These are phyloP conservation scores for Rhodamnia argentea DNA, from an alignment of 345 rosid genomes.

Conservation along the genomic window DNA sequence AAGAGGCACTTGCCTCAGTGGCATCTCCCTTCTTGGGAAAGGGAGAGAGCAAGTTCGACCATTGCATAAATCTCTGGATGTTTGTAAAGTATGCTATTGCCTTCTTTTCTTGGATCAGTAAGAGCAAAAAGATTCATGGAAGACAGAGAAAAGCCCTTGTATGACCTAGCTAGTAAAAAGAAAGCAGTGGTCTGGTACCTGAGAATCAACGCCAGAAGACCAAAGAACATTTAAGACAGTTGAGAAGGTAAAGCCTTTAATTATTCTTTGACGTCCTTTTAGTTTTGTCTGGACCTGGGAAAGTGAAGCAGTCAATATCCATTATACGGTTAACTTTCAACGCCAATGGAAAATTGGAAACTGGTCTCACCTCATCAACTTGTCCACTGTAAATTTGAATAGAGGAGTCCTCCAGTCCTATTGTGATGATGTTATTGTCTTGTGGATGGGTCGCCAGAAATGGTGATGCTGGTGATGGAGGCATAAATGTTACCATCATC, in stretches of 20 bases:
- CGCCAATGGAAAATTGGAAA: not conserved
- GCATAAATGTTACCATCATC: conserved; percentile 66
- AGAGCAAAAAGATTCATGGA: not conserved
- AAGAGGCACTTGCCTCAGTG: not conserved
- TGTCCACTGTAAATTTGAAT: conserved; percentile 56
- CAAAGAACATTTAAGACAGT: conserved; percentile 46
- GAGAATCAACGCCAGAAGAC: conserved; percentile 71
- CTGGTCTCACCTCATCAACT: conserved; percentile 53
- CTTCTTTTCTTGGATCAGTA: not conserved
- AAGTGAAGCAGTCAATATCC: not conserved
- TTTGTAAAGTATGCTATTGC: not conserved
- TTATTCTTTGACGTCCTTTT: conserved; percentile 66
- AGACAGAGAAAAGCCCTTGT: not conserved
- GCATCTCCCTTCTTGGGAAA: not conserved
- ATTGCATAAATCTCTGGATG: not conserved
- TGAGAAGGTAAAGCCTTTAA: conserved; percentile 87
- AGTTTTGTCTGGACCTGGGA: conserved; percentile 10
- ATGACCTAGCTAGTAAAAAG: not conserved
- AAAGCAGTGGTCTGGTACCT: conserved; percentile 17
- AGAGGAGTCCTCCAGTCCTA: conserved; percentile 79
- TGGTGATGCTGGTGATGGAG: conserved; percentile 77
- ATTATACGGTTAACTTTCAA: not conserved
- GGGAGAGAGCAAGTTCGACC: not conserved
- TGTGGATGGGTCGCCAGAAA: conserved; percentile 77
- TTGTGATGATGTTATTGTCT: conserved; percentile 74